A percentile compares a stretch with the other conserved stretches of the same genome.
phyloP scores from a whole-genome alignment of 2,329 filamentous ascomycete genomes.

The Ambrosiella xylebori region DNA sequence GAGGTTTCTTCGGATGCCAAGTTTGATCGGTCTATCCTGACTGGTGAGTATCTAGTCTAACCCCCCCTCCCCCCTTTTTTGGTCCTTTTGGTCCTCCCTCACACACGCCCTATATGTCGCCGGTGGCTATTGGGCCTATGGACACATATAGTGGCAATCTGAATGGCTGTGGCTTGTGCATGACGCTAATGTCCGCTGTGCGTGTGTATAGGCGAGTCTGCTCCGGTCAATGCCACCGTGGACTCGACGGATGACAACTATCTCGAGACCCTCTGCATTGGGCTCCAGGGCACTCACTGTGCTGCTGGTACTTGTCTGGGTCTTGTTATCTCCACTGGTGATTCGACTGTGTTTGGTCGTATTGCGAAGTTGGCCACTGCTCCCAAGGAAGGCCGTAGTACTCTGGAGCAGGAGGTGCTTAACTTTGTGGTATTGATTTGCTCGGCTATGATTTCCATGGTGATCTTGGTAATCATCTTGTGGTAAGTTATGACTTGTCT shows the following conservation, averaged over 20 bases:
- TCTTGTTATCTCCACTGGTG: constrained; percentile 76
- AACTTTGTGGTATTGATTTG: constrained; percentile 69
- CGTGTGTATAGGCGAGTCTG: constrained; percentile 46
- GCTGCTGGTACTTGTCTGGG: constrained; percentile 87
- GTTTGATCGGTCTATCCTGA: constrained; percentile 95
- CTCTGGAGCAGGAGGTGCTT: constrained; percentile 95
- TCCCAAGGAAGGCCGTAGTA: constrained; percentile 93
- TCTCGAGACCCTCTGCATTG: constrained; percentile 81
- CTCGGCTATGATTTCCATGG: constrained; percentile 80
- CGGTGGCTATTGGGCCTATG: not conserved
- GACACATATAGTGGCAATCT: not conserved
- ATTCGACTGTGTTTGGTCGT: constrained; percentile 86
- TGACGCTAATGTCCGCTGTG: constrained; percentile 30
- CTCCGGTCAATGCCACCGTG: constrained; percentile 58
- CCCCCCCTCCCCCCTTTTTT: not conserved
- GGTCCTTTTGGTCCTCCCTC: constrained; percentile 53
- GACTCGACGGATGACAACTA: constrained; percentile 49
- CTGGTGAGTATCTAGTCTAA: constrained; percentile 61
- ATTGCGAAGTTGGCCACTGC: constrained; percentile 98
- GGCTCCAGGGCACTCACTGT: constrained; percentile 96
- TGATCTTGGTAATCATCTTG: constrained; percentile 92
- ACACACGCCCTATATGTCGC: constrained; percentile 32
- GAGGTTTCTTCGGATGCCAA: constrained; percentile 66
- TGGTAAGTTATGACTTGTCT: constrained; percentile 78
- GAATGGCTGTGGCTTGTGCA: too few species aligned